Evolutionary conservation across 257 asterid species (phyloP), one percentile per base, ranked within the genome.

Genomic region (Plantago ovata): DNA sequence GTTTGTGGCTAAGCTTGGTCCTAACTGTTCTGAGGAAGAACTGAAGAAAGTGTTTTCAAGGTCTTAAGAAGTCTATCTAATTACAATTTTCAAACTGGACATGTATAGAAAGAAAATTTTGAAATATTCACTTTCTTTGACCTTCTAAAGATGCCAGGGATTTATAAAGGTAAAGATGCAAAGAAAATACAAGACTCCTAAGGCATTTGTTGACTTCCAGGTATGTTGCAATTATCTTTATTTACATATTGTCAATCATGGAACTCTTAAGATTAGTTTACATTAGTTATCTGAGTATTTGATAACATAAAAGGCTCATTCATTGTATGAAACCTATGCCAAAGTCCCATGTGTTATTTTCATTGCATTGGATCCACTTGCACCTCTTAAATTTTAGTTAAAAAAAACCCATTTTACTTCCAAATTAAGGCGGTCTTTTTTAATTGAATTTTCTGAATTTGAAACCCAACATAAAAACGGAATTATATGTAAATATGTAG

Each of bases 201-300:
- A 89, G 66, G 89, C 98, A 50, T 93, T 93, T 79, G 97, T 93
- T 28, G 98, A 89, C 83, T 93, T 93, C 76, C 81, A 89, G 92
- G 98, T 88, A 67, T 61, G 49, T 63, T 24, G 4, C 51, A 39
- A 14, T 46, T 38, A n/a, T 14, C 54, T 60, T 60, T 48, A 50
- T 51, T 41, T 46, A 69, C 50, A 41, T 28, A 14, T 44, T 28
- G 20, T 28, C 41, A 21, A 45, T 60, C 64, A 38, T 23, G 56
- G 41, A 54, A n/a, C 62, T 57, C 39, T 50, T 22, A 50, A 28
- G 36, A 50, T 22, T 50, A 50, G 3, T 50, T 22, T 50, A 50
- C 15, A 50, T 12, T 10, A 28, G 22, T 50, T 10, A 50, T 11
- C 38, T 7, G 28, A 50, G 32, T 50, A 23, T 10, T 11, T n/a